Conservation (phyloP, 345 rosid species). For the Populus simonii region DNA sequence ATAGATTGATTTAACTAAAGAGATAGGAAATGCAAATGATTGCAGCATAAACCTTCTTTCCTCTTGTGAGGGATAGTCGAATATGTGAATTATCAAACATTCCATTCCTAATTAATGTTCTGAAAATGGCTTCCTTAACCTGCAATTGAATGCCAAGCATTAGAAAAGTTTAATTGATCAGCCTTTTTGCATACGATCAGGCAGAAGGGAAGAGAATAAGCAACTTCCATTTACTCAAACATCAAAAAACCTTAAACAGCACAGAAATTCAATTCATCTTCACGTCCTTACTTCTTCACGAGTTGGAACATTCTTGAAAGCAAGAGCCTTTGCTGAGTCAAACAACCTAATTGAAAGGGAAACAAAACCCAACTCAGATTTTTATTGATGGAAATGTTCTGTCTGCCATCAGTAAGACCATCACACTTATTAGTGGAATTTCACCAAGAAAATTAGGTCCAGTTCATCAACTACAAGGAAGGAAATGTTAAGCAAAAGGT, state of each 20-base stretch:
- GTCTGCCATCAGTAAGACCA: neutral
- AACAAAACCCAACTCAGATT: conserved; percentile 13
- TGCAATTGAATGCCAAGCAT: conserved; percentile 18
- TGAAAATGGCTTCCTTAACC: conserved; percentile 83
- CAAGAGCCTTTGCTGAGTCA: conserved; percentile 90
- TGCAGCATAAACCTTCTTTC: conserved; percentile 56
- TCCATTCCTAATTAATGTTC: conserved; percentile 70
- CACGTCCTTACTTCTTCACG: conserved; percentile 58
- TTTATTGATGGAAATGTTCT: neutral
- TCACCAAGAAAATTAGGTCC: neutral
- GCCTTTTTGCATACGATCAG: no score
- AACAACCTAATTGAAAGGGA: conserved; percentile 46
- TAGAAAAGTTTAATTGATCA: no score
- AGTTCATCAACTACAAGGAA: neutral
- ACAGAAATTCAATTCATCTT: conserved; percentile 9
- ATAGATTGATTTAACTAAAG: neutral
- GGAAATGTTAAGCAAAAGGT: neutral
- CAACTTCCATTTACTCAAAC: neutral
- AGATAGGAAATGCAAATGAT: neutral
- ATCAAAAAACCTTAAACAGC: no score
- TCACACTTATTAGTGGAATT: neutral
- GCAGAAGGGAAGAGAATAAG: neutral
- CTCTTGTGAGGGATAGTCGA: conserved; percentile 79
- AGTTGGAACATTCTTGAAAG: conserved; percentile 69
- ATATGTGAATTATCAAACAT: conserved; percentile 88